Evolutionary conservation across 306 rosid species (phyloP), one percentile per base, ranked within the genome.

Genomic region (Prunus campanulata): DNA sequence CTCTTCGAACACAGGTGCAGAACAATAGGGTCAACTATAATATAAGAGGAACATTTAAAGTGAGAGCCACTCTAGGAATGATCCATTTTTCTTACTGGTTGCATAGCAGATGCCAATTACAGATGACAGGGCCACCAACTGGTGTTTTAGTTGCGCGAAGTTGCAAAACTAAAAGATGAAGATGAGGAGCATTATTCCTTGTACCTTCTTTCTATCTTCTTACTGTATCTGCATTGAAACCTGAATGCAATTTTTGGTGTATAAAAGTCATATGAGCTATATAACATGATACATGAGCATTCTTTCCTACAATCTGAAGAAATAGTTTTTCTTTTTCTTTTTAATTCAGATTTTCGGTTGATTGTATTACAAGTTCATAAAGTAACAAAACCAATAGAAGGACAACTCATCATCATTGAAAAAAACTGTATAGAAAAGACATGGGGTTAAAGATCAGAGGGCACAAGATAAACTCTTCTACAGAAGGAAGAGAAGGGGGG

Each of bases 71-170:
- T 2, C 70, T 91, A 46, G 97, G 97, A 8, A 61, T 85, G 74
- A 19, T 92, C 22, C 99, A 88, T 82, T 30, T 72, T 49, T 83
- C 97, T 47, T 89, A 78, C 61, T 86, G 87, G 92, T 72, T 96
- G 68, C 91, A 90, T 81, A 88, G 89, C 72, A 60, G 79, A 44
- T 96, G 99, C 81, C 97, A 85, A 49, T 79, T 96, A 8, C 90
- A 85, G 86, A 92, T 96, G 93, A 92, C 98, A 39, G 83, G 91
- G 76, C 99, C 98, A 0, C 99, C 99, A 4, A 72, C 88, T 0
- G 98, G 98, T 51, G 75, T 83, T 85, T 80, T 92, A 35, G 87
- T 96, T 68, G 85, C 93, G 19, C 83, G 87, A 83, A 88, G 78
- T 57, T 96, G 98, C 90, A 76, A 16, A 62, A 91, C 97, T 67